Evolutionary conservation across 1,284 basidiomycete genomes (phyloP).

Genomic region (Cryptococcus deneoformans): DNA sequence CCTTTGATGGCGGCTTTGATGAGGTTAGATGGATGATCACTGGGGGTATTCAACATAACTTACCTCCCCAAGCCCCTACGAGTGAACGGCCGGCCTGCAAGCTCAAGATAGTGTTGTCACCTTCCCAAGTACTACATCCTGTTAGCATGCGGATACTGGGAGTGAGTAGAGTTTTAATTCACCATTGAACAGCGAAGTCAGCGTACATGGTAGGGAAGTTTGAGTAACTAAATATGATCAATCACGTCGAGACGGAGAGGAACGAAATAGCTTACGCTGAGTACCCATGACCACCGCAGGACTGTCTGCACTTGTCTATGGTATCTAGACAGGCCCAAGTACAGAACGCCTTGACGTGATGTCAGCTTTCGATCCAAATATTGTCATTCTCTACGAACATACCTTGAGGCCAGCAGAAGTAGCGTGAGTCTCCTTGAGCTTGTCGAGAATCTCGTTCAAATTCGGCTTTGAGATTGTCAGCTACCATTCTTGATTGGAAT

Average conservation of each 20-base stretch:
- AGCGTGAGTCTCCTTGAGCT: conserved; percentile 59
- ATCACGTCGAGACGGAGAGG: neutral
- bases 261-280: conserved; percentile 37
- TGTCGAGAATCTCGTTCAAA: conserved; percentile 48
- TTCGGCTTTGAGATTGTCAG: conserved; percentile 34
- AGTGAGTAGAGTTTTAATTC: neutral
- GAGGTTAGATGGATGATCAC: neutral
- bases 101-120: conserved; percentile 57
- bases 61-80: conserved; percentile 52
- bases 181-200: conserved; percentile 56
- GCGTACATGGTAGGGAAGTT: conserved; percentile 57
- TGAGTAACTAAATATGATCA: conserved; percentile 47
- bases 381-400: neutral
- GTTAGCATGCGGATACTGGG: neutral
- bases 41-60: conserved; percentile 2
- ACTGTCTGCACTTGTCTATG: conserved; percentile 57
- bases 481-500: neutral
- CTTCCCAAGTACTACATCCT: conserved; percentile 53
- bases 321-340: conserved; percentile 58
- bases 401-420: conserved; percentile 56
- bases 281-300: conserved; percentile 60
- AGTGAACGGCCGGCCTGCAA: conserved; percentile 57
- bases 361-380: neutral
- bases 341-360: conserved; percentile 54
- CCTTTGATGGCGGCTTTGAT: conserved; percentile 50